Base-by-base conservation (phyloP, 306 rosid genomes). In the Hylodesmum podocarpum region DNA sequence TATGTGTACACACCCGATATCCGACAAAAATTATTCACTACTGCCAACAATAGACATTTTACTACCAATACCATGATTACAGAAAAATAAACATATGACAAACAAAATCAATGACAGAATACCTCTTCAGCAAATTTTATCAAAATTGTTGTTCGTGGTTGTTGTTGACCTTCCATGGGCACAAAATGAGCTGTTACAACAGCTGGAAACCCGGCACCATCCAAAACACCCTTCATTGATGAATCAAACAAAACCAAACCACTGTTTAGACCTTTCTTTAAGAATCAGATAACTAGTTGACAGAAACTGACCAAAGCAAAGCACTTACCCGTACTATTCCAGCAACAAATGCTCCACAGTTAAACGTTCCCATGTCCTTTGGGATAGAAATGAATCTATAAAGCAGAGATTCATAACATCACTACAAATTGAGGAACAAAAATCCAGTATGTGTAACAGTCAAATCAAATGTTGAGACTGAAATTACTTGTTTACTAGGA, bases 171-270 rank as follows among this genome's bases (percentile, higher is more conserved):
- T 74, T 95, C 99, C 90, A 95, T 84, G 53, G 98, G 98, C 81
- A 95, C 99, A 82, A 95, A 95, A 80, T 95, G 99, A 51, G 99
- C 98, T 12, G 98, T 95, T 24, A 95, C 98, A 80, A 95, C 97
- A 81, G 98, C 98, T 4, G 98, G 98, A 84, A 95, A 92, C 41
- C 99, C 97, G 57, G 97, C 93, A 61, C 97, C 65, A 39, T 95
- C 98, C 89, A 85, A 92, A 74, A 95, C 97, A 58, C 97, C 97
- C 98, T 93, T 76, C 76, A 84, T 75, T 44, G 70, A 62, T 11
- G 24, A 75, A 70, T 40, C 14, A 69, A 39, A 75, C 77, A 69
- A 75, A 83, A 84, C 22, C 46, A 77, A 40, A 66, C 78, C 51
- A 73, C 33, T 69, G 49, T 79, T 55, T 74, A 11, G 86, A 25